Evolutionary conservation across 352 stramenopile species (phyloP), one percentile per base, ranked within the genome.

Genomic region (Pythium brachiatum): DNA sequence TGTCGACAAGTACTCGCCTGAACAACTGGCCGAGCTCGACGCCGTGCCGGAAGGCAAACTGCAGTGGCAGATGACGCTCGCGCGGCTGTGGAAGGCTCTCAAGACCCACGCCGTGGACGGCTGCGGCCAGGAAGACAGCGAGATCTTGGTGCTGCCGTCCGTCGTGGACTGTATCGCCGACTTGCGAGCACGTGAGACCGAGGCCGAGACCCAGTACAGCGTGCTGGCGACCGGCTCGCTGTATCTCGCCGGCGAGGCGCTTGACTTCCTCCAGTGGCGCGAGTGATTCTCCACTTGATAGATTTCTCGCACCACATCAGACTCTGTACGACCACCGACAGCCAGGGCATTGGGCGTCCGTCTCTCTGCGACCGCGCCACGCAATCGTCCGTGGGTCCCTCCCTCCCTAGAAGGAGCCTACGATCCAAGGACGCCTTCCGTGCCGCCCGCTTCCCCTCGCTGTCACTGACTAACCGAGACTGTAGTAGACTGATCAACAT

Each of bases 151-250:
- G 47, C 78, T 78, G 41, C 62, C 82, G 38, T 88, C 75, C 21
- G 78, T 88, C 12, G 73, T 76, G 18, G 79, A 92, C 29, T 89
- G 80, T 52, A 79, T 90, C 23, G 61, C 64, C 56, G 79, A 88
- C 32, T 63, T 92, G 25, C 79, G 77, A 31, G 26, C 36, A 36
- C 27, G 18, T 18, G 25, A 20, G 18, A 16, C 29, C 53, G 50
- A 50, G 56, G 38, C 15, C 16, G 66, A 20, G 53, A 68, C n/a
- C 47, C 71, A 27, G 32, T 85, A 72, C 72, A 80, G 71, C 53
- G 73, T 93, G 23, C 59, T 93, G n/a, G 78, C 86, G 48, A 91
- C 84, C 1, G 84, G 84, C 3, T 93, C 84, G 43, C 73, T 93
- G 38, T 90, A 90, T 58, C 69, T 91, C 29, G 79, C 78, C 7